These are phyloP conservation scores for Dendrobium chrysotoxum DNA, from an alignment of 106 monocot genomes.

Conservation along the genomic window DNA sequence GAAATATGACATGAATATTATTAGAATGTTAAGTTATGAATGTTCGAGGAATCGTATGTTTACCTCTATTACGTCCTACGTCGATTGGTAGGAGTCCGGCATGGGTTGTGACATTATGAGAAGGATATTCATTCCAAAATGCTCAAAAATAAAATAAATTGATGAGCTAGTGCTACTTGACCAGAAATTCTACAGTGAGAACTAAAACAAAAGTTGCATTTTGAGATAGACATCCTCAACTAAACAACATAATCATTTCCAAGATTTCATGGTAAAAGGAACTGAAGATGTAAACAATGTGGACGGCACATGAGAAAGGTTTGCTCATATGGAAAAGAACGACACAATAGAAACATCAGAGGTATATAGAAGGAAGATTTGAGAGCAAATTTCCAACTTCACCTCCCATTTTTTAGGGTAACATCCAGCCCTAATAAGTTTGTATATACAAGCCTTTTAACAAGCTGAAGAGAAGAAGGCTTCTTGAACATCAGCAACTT, in stretches of 20 bases:
- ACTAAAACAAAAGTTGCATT: neutral
- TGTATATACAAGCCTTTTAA: constrained; percentile 57
- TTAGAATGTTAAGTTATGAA: too few relatives aligned
- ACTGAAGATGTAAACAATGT: neutral
- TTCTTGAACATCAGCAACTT: constrained; percentile 82
- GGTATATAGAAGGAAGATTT: neutral
- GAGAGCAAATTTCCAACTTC: constrained; percentile 2
- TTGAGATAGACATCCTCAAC: neutral
- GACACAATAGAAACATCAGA: neutral
- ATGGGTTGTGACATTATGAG: neutral
- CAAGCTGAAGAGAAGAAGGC: constrained; percentile 70
- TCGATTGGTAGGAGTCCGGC: too few relatives aligned
- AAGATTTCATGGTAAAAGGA: neutral
- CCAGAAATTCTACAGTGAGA: neutral
- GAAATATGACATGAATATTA: too few relatives aligned
- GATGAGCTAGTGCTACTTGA: neutral
- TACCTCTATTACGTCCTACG: too few relatives aligned
- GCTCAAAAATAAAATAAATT: neutral
- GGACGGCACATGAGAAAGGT: neutral
- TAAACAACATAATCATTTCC: neutral
- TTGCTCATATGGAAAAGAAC: neutral
- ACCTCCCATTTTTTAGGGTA: constrained; percentile 92
- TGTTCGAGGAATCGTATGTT: too few relatives aligned
- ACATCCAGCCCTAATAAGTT: constrained; percentile 84
- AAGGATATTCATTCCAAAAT: neutral